Conservation (phyloP, 805 yeast species). For the Kazachstania kunashirensis region DNA sequence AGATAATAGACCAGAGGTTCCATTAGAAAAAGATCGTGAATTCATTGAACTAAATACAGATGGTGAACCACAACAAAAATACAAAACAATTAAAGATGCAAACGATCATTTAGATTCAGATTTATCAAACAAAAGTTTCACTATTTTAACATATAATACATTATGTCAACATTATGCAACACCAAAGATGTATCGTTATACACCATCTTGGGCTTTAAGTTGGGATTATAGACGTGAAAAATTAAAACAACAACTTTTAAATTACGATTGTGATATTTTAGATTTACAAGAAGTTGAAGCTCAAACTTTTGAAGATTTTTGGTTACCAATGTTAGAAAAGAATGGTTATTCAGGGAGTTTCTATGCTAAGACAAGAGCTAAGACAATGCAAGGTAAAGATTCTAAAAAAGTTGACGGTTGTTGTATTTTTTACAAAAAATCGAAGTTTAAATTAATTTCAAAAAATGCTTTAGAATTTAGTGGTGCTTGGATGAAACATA, state of each 20-base stretch:
- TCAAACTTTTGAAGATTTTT: slow-evolving; percentile 72
- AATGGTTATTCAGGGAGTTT: slow-evolving; percentile 75
- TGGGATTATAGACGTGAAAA: slow-evolving; percentile 85
- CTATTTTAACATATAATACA: slow-evolving; percentile 80
- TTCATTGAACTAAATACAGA: slow-evolving; percentile 77
- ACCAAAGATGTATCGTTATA: slow-evolving; percentile 79
- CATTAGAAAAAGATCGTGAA: slow-evolving; percentile 63
- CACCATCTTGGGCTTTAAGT: slow-evolving; percentile 94
- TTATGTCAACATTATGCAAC: slow-evolving; percentile 95
- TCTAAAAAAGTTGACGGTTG: slow-evolving; percentile 95
- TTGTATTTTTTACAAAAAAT: slow-evolving; percentile 76
- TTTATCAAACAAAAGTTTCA: slow-evolving; percentile 39
- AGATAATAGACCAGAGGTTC: slow-evolving; percentile 65
- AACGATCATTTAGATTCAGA: slow-evolving; percentile 17
- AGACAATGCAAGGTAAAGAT: slow-evolving; percentile 73
- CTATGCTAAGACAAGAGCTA: slow-evolving; percentile 83
- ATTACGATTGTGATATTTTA: slow-evolving; percentile 60
- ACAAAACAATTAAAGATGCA: slow-evolving; percentile 26
- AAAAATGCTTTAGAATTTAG: slow-evolving; percentile 76
- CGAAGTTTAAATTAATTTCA: slow-evolving; percentile 60
- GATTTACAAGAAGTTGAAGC: slow-evolving; percentile 96
- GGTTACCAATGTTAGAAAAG: slow-evolving; percentile 65
- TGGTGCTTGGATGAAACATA: slow-evolving; percentile 67
- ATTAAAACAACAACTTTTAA: slow-evolving; percentile 61
- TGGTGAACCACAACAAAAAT: slow-evolving; percentile 42